These are phyloP conservation scores for Pontederia paniculata DNA, from an alignment of 176 grass and related monocot species.

Conservation along the genomic window DNA sequence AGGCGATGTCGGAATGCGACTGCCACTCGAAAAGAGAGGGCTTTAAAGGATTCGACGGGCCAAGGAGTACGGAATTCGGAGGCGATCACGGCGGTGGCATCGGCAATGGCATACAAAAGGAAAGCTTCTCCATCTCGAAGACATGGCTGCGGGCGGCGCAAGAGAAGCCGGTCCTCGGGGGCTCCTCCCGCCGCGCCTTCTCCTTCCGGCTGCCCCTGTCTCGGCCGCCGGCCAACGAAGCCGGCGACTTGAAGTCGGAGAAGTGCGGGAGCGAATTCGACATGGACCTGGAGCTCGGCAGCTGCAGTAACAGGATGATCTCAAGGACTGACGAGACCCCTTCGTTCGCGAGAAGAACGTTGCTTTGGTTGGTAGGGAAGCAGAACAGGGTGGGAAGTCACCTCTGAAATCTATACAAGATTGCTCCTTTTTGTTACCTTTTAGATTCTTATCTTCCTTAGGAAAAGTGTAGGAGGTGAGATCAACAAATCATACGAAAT, in stretches of 20 bases:
- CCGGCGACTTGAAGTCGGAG: constrained; percentile 25
- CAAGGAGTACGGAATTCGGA: background rate
- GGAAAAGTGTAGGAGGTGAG: background rate
- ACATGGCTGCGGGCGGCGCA: constrained; percentile 66
- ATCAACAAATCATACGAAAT: background rate
- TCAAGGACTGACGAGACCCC: background rate
- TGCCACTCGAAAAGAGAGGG: constrained; percentile 60
- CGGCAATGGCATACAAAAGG: constrained; percentile 34
- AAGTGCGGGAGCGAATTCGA: constrained; percentile 52
- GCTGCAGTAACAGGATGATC: background rate
- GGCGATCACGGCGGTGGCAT: constrained; percentile 2
- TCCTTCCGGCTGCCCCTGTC: constrained; percentile 74
- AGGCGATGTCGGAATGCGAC: constrained; percentile 55
- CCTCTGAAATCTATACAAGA: background rate
- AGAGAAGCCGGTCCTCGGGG: constrained; percentile 16
- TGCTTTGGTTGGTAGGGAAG: constrained; percentile 14
- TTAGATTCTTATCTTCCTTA: background rate
- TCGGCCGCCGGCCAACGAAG: constrained; percentile 14
- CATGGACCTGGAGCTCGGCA: constrained; percentile 50
- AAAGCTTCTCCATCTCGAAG: constrained; percentile 85
- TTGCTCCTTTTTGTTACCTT: background rate
- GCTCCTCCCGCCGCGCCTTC: constrained; percentile 41
- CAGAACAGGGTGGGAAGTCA: constrained; percentile 12
- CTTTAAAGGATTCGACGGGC: constrained; percentile 35
- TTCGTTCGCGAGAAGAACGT: constrained; percentile 13